These are phyloP conservation scores for Entoloma clypeatum DNA, from an alignment of 1,284 basidiomycete genomes.

Conservation along the genomic window DNA sequence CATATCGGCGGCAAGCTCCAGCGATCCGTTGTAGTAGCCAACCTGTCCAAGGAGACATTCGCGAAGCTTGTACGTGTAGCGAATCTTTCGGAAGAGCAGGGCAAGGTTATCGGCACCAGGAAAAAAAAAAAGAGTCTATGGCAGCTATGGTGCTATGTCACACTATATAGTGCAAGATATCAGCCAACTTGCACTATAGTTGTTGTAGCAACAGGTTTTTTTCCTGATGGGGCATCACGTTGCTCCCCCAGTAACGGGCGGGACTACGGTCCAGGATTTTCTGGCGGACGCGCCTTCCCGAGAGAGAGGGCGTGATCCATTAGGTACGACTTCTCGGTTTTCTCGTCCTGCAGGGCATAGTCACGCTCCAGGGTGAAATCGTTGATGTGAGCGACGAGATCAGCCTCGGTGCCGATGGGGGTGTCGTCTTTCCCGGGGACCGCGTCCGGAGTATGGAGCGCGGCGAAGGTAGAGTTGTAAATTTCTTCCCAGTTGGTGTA, in stretches of 20 bases:
- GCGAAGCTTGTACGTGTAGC: constrained; percentile 2
- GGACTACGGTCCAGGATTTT: background rate
- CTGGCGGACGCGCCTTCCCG: background rate
- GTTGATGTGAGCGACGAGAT: background rate
- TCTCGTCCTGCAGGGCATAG: background rate
- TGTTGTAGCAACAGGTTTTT: no score
- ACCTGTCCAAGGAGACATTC: constrained; percentile 1
- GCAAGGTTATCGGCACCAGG: no score
- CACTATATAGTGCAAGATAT: no score
- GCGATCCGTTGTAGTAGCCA: background rate
- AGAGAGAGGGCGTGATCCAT: background rate
- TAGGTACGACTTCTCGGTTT: background rate
- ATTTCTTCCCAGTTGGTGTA: constrained; percentile 1
- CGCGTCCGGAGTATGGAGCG: constrained; percentile 1
- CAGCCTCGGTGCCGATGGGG: constrained; percentile 2
- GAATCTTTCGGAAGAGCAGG: constrained; percentile 1
- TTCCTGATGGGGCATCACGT: background rate
- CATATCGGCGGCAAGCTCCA: constrained; percentile 1
- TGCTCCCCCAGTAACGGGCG: background rate
- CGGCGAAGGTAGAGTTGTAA: background rate
- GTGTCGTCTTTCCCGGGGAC: constrained; percentile 1
- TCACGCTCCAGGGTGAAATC: background rate
- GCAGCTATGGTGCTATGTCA: no score
- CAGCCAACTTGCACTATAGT: no score
- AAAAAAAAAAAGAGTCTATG: no score